phyloP scores from a whole-genome alignment of 108 stramenopile genomes.

The Mediolabrus comicus region DNA sequence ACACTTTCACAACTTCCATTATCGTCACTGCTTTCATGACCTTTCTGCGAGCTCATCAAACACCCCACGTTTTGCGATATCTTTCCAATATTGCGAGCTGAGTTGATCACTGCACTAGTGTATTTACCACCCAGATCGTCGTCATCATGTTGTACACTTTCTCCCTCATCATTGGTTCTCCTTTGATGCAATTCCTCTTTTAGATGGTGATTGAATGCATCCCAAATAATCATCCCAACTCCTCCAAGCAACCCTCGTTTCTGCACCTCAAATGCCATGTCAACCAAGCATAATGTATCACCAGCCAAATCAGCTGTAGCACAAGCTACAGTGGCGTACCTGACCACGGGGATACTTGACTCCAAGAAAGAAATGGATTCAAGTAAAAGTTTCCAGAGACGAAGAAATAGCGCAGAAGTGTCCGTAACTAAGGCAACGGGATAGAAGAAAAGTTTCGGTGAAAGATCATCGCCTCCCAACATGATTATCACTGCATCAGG shows the following conservation, averaged over 20 bases:
- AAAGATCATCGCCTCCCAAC: conserved; percentile 6
- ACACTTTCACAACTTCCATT: background rate
- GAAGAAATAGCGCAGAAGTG: conserved; percentile 11
- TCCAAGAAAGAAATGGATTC: conserved; percentile 35
- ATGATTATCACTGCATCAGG: conserved; percentile 12
- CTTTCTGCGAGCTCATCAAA: conserved; percentile 10
- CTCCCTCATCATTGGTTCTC: conserved; percentile 3
- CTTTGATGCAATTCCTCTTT: conserved; percentile 14
- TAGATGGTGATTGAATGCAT: conserved; percentile 33
- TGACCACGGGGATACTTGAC: conserved; percentile 33
- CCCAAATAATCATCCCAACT: conserved; percentile 29
- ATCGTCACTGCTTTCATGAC: conserved; percentile 1
- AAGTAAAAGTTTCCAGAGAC: conserved; percentile 18
- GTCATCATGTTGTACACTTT: background rate
- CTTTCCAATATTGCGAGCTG: conserved; percentile 22
- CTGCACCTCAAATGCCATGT: conserved; percentile 33
- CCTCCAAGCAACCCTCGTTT: conserved; percentile 31
- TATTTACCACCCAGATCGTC: conserved; percentile 19
- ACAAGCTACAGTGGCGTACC: conserved; percentile 33
- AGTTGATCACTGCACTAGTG: conserved; percentile 20
- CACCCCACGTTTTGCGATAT: conserved; percentile 21
- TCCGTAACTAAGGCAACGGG: background rate
- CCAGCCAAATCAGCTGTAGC: conserved; percentile 19
- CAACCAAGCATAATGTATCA: conserved; percentile 22
- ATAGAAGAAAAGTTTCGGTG: background rate